Conservation (phyloP, 768 basidiomycete genomes). For the Tylopilus sp. region DNA sequence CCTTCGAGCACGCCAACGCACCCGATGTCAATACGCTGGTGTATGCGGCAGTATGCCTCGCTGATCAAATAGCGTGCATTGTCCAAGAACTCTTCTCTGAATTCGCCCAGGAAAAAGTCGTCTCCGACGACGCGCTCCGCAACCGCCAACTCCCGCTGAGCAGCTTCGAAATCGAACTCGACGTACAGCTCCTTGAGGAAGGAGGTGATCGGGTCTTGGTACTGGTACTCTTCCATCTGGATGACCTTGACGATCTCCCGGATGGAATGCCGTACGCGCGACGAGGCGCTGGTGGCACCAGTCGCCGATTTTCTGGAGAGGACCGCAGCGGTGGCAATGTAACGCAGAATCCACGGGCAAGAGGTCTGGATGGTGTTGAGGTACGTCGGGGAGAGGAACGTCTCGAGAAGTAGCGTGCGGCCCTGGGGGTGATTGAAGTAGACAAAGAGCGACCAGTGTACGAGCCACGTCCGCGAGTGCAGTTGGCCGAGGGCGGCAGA, state of each 20-base stretch:
- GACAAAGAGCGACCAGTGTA: conserved; percentile 97
- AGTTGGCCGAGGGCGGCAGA: conserved; percentile 82
- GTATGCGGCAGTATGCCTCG: conserved; percentile 97
- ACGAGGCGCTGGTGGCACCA: conserved; percentile 45
- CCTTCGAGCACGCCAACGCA: conserved; percentile 31
- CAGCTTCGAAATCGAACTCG: conserved; percentile 95
- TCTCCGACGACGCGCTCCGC: conserved; percentile 82
- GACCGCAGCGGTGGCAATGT: conserved; percentile 90
- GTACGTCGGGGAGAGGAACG: conserved; percentile 94
- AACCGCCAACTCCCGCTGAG: conserved; percentile 73
- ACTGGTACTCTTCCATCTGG: conserved; percentile 95
- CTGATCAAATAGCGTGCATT: conserved; percentile 95
- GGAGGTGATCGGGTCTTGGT: conserved; percentile 86
- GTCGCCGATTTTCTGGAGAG: conserved; percentile 78
- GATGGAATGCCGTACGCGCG: conserved; percentile 84
- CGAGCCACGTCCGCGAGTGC: conserved; percentile 93
- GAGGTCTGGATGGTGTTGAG: conserved; percentile 98
- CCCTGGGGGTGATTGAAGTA: conserved; percentile 97
- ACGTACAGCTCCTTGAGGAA: conserved; percentile 94
- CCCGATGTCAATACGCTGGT: conserved; percentile 89
- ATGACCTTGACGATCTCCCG: conserved; percentile 91
- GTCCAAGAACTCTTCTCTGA: conserved; percentile 92
- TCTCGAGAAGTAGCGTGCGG: conserved; percentile 88
- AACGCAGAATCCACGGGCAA: conserved; percentile 91
- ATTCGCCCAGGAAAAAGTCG: conserved; percentile 93